Base-by-base conservation (phyloP, 768 basidiomycete genomes). In the Boletus edulis region DNA sequence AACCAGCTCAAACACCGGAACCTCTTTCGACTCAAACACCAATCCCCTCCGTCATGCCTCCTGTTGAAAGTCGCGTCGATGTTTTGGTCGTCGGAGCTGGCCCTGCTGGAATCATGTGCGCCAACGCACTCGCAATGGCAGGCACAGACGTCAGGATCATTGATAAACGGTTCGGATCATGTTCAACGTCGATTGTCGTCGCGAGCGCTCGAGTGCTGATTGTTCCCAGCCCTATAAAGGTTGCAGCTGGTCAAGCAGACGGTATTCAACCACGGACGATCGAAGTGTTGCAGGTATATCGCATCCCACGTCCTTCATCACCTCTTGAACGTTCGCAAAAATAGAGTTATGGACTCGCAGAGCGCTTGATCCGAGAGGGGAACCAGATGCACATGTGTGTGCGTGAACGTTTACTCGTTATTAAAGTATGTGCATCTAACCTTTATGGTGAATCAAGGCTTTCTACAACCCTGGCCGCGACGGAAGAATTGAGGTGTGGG, bases 271-370 rank as follows among this genome's bases (percentile, higher is more conserved):
- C 81, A 2, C 75, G 81, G 27, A 81, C 81, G 2, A 74, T 80
- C 47, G 82, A 83, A 60, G 77, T 83, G 6, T 58, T 83, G 29
- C 80, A 83, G 73, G 79, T 75, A 56, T 17, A 10, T 44, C 11
- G 10, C 15, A 17, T 7, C 20, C 20, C 11, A 1, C 15, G 4
- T 13, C 35, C 12, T 32, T 47, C 6, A n/a, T 17, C 22, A n/a
- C 8, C 4, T 31, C 10, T 53, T 3, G 8, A 51, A 38, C 34
- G 8, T 17, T 3, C 27, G 10, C 13, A 49, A 24, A 24, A 24
- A 40, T 17, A 91, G 88, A 91, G 88, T 57, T 91, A 91, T 70
- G 89, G 89, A 7, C 77, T 91, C 7, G 86, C 81, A 0, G 84
- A 89, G 17, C 77, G 80, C 4, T 63, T 91, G 20, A 55, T 90